Conservation (phyloP, 768 basidiomycete genomes). For the Boletus rufocinnamomeus region DNA sequence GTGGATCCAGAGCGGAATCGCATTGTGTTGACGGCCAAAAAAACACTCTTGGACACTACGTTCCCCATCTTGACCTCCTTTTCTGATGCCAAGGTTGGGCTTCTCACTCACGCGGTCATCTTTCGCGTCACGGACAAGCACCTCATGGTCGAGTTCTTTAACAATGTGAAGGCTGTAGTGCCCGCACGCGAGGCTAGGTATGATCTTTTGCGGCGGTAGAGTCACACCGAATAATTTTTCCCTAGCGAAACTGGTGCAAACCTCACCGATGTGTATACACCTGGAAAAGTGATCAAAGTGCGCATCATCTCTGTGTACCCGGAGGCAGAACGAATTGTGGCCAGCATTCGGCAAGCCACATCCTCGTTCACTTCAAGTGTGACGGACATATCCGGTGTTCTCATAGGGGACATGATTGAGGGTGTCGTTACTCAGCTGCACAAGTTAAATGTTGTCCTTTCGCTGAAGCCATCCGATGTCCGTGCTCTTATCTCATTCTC, state of each 20-base stretch:
- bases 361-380: slow-evolving; percentile 48
- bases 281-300: slow-evolving; percentile 85
- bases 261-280: slow-evolving; percentile 62
- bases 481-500: slow-evolving; percentile 86
- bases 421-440: slow-evolving; percentile 81
- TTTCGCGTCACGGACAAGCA: slow-evolving; percentile 81
- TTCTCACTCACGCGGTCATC: slow-evolving; percentile 79
- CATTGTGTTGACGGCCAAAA: slow-evolving; percentile 88
- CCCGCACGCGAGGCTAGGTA: slow-evolving; percentile 83
- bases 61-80: slow-evolving; percentile 66
- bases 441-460: slow-evolving; percentile 78
- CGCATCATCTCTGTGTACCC: slow-evolving; percentile 67
- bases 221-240: neutral
- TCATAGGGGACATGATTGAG: slow-evolving; percentile 72
- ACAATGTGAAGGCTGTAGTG: slow-evolving; percentile 80
- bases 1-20: slow-evolving; percentile 82
- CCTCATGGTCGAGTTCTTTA: slow-evolving; percentile 88
- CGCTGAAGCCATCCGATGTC: slow-evolving; percentile 65
- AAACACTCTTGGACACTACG: slow-evolving; percentile 79
- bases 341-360: slow-evolving; percentile 83
- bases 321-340: slow-evolving; percentile 66
- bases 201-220: slow-evolving; percentile 18
- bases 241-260: slow-evolving; percentile 66
- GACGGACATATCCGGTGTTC: slow-evolving; percentile 69
- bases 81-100: slow-evolving; percentile 69